These are phyloP conservation scores for Termitomyces sp. DNA, from an alignment of 1,284 basidiomycete species.

Conservation along the genomic window DNA sequence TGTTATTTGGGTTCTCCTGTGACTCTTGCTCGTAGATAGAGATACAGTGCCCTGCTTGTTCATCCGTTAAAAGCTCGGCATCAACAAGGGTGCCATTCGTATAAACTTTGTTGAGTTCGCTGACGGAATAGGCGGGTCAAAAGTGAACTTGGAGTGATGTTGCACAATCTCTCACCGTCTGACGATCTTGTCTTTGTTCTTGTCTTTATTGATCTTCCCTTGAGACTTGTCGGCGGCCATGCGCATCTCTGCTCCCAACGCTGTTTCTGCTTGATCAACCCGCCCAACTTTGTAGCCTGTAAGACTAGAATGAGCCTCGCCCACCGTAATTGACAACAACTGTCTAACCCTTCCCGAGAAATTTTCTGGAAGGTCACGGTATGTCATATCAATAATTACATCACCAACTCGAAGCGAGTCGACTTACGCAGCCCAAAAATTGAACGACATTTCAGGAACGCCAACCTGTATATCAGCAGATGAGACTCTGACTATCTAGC, in stretches of 20 bases:
- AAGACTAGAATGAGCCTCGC: background rate
- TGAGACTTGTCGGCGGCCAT: slow-evolving; percentile 66
- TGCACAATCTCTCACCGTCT: slow-evolving; percentile 43
- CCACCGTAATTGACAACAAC: background rate
- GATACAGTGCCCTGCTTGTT: slow-evolving; percentile 94
- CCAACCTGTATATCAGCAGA: slow-evolving; percentile 60
- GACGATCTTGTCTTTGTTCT: slow-evolving; percentile 79
- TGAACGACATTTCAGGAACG: slow-evolving; percentile 92
- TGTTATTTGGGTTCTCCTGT: slow-evolving; percentile 42
- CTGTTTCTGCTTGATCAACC: slow-evolving; percentile 97
- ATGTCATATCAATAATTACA: slow-evolving; percentile 2
- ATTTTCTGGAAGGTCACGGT: slow-evolving; percentile 50
- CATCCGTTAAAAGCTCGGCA: slow-evolving; percentile 82
- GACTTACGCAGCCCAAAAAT: slow-evolving; percentile 84
- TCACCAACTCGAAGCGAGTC: background rate
- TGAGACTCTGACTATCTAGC: background rate
- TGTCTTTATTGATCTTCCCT: slow-evolving; percentile 49
- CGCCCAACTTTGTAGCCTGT: slow-evolving; percentile 93
- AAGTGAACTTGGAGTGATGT: background rate
- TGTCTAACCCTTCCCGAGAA: slow-evolving; percentile 65
- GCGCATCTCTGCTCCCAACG: slow-evolving; percentile 78
- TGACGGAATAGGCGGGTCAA: slow-evolving; percentile 23
- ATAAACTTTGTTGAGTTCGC: slow-evolving; percentile 93
- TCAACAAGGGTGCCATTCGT: slow-evolving; percentile 98
- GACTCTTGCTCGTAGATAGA: slow-evolving; percentile 72